Conservation (phyloP, 805 yeast species). For the Saturnispora gosingensis region DNA sequence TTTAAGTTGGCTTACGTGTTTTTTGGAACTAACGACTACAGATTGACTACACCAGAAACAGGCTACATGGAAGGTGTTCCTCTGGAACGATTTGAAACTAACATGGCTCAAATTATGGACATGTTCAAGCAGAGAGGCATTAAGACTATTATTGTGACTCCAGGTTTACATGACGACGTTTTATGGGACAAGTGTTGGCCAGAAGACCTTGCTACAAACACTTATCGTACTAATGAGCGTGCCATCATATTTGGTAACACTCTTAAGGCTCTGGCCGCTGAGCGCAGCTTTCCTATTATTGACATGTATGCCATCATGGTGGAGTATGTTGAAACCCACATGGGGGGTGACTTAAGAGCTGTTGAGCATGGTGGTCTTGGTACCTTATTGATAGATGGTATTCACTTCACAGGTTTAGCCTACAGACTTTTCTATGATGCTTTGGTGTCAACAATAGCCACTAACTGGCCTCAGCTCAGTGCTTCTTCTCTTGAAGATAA, state of each 20-base stretch:
- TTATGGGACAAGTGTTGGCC: constrained; percentile 29
- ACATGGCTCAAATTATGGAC: constrained; percentile 36
- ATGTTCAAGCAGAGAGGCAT: constrained; percentile 33
- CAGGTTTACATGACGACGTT: constrained; percentile 44
- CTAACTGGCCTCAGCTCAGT: constrained; percentile 25
- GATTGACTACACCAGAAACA: constrained; percentile 24
- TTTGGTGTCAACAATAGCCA: constrained; percentile 24
- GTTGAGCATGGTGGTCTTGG: constrained; percentile 5
- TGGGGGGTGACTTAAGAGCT: constrained; percentile 3
- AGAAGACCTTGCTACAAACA: constrained; percentile 30
- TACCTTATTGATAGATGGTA: constrained; percentile 33
- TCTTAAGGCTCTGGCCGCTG: constrained; percentile 27
- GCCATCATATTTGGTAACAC: constrained; percentile 43
- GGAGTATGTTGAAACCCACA: neutral
- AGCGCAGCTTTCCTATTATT: constrained; percentile 41
- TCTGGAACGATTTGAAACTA: constrained; percentile 37
- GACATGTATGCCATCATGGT: constrained; percentile 16
- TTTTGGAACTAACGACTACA: constrained; percentile 71
- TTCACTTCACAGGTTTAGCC: constrained; percentile 34
- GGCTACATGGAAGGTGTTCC: constrained; percentile 39
- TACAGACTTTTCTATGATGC: constrained; percentile 31
- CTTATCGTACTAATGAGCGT: constrained; percentile 35
- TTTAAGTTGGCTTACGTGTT: constrained; percentile 43
- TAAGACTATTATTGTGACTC: constrained; percentile 50
- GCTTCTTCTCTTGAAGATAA: constrained; percentile 15